Conservation (phyloP, 2,329 filamentous ascomycete species). For the Hymenoscyphus infarciens region DNA sequence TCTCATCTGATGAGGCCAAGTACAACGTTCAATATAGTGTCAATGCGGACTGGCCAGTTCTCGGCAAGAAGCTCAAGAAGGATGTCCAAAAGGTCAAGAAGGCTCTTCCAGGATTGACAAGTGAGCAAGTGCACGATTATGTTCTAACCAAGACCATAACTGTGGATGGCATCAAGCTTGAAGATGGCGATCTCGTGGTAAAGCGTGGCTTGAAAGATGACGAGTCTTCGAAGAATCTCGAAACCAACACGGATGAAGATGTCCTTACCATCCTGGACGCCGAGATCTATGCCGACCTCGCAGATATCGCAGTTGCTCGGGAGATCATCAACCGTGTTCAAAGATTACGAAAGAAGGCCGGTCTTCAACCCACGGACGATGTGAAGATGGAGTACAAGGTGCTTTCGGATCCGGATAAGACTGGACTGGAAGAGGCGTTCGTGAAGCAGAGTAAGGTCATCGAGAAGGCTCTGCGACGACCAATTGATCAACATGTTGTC, state of each 20-base stretch:
- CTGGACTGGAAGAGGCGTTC: slow-evolving; percentile 70
- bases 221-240: slow-evolving; percentile 67
- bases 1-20: slow-evolving; percentile 81
- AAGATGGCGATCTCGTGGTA: slow-evolving; percentile 78
- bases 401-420: slow-evolving; percentile 70
- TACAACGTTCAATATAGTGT: slow-evolving; percentile 93
- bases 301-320: slow-evolving; percentile 81
- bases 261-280: slow-evolving; percentile 89
- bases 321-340: slow-evolving; percentile 95
- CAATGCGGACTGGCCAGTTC: slow-evolving; percentile 84
- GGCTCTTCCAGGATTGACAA: slow-evolving; percentile 74
- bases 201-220: slow-evolving; percentile 74
- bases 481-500: slow-evolving; percentile 66
- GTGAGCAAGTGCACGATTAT: slow-evolving; percentile 77
- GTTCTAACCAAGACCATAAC: slow-evolving; percentile 68
- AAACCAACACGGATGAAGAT: slow-evolving; percentile 85
- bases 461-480: slow-evolving; percentile 73
- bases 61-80: slow-evolving; percentile 97
- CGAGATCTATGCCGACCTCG: slow-evolving; percentile 77
- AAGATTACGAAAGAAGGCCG: slow-evolving; percentile 88
- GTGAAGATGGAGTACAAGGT: slow-evolving; percentile 92
- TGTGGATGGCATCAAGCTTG: slow-evolving; percentile 82
- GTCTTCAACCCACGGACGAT: slow-evolving; percentile 86
- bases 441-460: slow-evolving; percentile 64
- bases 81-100: slow-evolving; percentile 90